phyloP scores from a whole-genome alignment of 768 basidiomycete species.

The Suillus plorans region DNA sequence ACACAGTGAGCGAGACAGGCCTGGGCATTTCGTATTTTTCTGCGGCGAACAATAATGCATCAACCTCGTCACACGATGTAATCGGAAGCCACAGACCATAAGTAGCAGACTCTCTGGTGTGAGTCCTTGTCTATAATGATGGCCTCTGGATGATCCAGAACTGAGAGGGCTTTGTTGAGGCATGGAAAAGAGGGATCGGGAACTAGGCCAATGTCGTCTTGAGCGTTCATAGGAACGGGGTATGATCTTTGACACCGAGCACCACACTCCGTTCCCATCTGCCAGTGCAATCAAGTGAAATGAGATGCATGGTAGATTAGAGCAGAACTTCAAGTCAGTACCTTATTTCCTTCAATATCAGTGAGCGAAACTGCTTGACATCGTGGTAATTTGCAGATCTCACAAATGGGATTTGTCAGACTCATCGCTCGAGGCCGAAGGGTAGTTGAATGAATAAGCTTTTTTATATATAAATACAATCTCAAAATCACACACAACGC shows the following conservation, averaged over 20 bases:
- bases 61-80: slow-evolving; percentile 52
- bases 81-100: slow-evolving; percentile 64
- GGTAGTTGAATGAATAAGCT: too few relatives aligned
- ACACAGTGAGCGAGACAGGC: slow-evolving; percentile 52
- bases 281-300: neutral
- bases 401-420: neutral
- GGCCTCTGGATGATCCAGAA: slow-evolving; percentile 27
- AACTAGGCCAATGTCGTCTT: slow-evolving; percentile 68
- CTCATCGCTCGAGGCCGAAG: neutral
- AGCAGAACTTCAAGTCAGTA: neutral
- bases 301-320: neutral
- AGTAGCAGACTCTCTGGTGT: slow-evolving; percentile 57
- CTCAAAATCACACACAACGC: neutral
- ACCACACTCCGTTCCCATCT: slow-evolving; percentile 32
- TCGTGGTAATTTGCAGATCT: neutral
- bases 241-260: slow-evolving; percentile 51
- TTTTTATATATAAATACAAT: neutral
- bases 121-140: slow-evolving; percentile 60
- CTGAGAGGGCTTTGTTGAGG: slow-evolving; percentile 39
- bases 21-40: slow-evolving; percentile 75
- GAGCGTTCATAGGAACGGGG: slow-evolving; percentile 55
- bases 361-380: neutral
- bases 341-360: neutral
- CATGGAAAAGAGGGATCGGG: slow-evolving; percentile 54
- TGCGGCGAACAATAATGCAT: slow-evolving; percentile 57